Base-by-base conservation (phyloP, 2,329 filamentous ascomycete genomes). In the Westerdykella sp. region DNA sequence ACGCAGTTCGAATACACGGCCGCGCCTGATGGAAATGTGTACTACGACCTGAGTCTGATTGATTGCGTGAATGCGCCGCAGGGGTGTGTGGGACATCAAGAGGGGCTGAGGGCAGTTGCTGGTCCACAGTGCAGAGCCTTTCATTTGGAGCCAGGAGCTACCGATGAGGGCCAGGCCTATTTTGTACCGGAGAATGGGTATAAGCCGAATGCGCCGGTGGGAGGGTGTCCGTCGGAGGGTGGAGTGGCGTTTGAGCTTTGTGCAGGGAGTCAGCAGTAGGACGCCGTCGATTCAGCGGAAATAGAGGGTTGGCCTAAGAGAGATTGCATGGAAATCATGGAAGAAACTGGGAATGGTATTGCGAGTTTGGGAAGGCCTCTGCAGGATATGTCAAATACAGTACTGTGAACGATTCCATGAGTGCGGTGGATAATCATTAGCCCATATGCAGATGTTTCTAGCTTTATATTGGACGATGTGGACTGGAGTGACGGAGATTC, bases 1-100 rank as follows among this genome's bases (percentile, higher is more conserved):
- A 42, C 34, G 14, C 40, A 42, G 34, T 42, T 37, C 40, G 40
- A 42, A 22, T 42, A 42, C 21, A 38, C 40, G 16, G n/a, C 34
- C 18, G 34, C 18, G 9, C 25, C 25, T 28, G 40, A 32, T 14
- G 37, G 37, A 14, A 11, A n/a, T 2, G 16, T 42, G 5, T 42
- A 32, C 32, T 42, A 42, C 23, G 34, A 42, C 23, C 18, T 42
- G 6, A 23, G 18, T 32, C 14, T 28, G 28, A 38, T 42, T 32
- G 34, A 39, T 18, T 37, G 40, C 21, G 21, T 39, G 14, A 14
- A 23, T 16, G 21, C 13, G 2, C 37, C 18, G n/a, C 10, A 23
- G 18, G 37, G 18, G 7, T 39, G 37, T 39, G 18, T 28, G 23
- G 14, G 37, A 23, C 37, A 39, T 21, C 10, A 39, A n/a, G 3